These are phyloP conservation scores for Porphyra umbilicalis DNA, from an alignment of 31 red algal species.

Conservation along the genomic window DNA sequence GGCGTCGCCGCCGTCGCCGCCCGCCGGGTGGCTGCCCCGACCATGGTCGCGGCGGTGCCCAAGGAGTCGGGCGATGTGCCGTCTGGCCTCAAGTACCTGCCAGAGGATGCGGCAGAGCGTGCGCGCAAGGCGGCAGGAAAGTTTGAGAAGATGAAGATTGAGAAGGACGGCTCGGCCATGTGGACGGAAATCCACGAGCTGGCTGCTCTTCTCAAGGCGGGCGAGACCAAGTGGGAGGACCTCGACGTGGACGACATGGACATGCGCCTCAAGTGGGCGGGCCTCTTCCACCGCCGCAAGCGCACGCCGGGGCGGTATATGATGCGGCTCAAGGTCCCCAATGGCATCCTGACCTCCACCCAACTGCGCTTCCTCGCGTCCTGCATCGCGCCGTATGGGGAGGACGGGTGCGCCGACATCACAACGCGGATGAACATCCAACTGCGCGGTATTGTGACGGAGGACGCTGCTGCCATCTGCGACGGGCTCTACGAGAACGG, in stretches of 20 bases:
- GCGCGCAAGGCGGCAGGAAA: conserved; percentile 35
- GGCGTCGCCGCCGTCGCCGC: neutral
- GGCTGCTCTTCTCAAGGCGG: conserved; percentile 38
- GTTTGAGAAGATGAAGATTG: conserved; percentile 85
- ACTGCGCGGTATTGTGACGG: conserved; percentile 65
- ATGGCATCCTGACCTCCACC: conserved; percentile 52
- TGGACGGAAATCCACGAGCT: conserved; percentile 80
- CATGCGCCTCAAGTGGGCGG: conserved; percentile 85
- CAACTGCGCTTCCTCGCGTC: conserved; percentile 50
- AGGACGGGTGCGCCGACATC: conserved; percentile 66
- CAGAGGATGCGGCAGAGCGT: conserved; percentile 29
- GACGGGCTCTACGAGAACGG: conserved; percentile 55
- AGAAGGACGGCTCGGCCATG: conserved; percentile 79
- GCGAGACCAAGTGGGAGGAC: conserved; percentile 54
- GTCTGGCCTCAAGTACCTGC: conserved; percentile 13
- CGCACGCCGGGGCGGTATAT: conserved; percentile 76
- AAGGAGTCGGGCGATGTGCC: neutral
- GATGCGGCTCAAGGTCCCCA: conserved; percentile 81
- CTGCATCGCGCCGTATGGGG: conserved; percentile 40
- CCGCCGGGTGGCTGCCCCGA: neutral
- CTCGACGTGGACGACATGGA: conserved; percentile 71
- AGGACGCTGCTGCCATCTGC: conserved; percentile 58
- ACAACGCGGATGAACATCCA: conserved; percentile 94
- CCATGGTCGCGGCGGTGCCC: neutral
- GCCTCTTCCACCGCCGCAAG: conserved; percentile 87